Conservation (phyloP, 495 filamentous ascomycete genomes). For the Pseudevernia furfuracea region DNA sequence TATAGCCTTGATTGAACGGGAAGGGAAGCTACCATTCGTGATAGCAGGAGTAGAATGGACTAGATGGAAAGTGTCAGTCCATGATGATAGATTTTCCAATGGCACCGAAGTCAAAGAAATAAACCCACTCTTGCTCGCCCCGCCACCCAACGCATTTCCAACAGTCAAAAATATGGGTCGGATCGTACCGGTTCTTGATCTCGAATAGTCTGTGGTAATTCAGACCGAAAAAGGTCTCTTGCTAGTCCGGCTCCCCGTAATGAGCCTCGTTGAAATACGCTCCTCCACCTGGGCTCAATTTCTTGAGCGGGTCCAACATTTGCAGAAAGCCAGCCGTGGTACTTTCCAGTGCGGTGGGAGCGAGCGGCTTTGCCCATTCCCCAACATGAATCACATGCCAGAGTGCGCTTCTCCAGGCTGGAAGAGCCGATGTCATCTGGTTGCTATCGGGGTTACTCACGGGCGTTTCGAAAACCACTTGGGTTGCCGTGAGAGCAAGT, state of each 20-base stretch:
- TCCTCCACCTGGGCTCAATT: conserved; percentile 1
- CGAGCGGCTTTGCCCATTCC: background rate
- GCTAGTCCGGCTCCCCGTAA: conserved; percentile 35
- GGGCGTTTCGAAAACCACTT: conserved; percentile 5
- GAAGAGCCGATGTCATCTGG: conserved; percentile 7
- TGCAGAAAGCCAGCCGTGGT: conserved; percentile 6
- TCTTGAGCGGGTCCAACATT: conserved; percentile 9
- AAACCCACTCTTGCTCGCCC: conserved; percentile 6
- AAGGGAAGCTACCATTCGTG: background rate
- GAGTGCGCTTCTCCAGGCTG: conserved; percentile 8
- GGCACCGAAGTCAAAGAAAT: background rate
- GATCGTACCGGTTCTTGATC: conserved; percentile 45
- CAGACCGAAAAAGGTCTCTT: conserved; percentile 42
- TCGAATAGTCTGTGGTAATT: conserved; percentile 38
- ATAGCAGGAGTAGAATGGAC: conserved; percentile 10
- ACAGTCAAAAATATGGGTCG: conserved; percentile 34
- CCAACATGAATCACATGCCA: conserved; percentile 10
- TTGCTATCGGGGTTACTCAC: conserved; percentile 4
- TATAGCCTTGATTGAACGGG: background rate
- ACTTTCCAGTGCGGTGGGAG: background rate
- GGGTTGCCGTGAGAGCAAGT: conserved; percentile 1
- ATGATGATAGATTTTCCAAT: background rate
- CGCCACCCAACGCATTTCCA: conserved; percentile 40
- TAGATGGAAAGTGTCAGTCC: background rate
- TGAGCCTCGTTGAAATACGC: conserved; percentile 11